phyloP scores from a whole-genome alignment of 148 eudicot genomes.

The Rhododendron kiyosumense region DNA sequence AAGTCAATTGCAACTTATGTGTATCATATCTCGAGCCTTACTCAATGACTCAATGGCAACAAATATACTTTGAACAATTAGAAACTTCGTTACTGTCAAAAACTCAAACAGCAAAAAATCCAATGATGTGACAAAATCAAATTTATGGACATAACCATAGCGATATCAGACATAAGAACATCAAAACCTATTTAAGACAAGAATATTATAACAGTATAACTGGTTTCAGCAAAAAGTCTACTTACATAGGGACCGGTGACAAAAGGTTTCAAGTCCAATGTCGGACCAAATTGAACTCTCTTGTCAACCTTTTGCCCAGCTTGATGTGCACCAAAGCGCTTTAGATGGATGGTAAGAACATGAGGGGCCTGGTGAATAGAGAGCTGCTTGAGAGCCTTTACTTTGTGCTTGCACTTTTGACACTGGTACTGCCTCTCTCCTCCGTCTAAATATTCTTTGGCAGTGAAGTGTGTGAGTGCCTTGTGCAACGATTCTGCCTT shows the following conservation, averaged over 20 bases:
- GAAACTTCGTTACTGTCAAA: background rate
- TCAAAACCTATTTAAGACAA: background rate
- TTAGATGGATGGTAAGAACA: slow-evolving; percentile 79
- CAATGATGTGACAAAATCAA: background rate
- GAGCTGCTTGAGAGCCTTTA: slow-evolving; percentile 82
- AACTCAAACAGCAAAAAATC: background rate
- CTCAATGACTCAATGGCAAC: background rate
- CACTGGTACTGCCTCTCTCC: slow-evolving; percentile 88
- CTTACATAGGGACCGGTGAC: slow-evolving; percentile 78
- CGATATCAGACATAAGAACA: background rate
- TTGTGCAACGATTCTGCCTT: slow-evolving; percentile 70
- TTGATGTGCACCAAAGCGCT: slow-evolving; percentile 70
- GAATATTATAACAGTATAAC: background rate
- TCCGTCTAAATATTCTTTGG: slow-evolving; percentile 79
- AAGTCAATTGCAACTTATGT: background rate
- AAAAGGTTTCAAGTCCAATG: slow-evolving; percentile 78
- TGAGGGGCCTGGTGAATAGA: slow-evolving; percentile 74
- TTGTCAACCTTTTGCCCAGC: slow-evolving; percentile 78
- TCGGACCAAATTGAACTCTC: slow-evolving; percentile 63
- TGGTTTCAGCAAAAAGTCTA: slow-evolving; percentile 4
- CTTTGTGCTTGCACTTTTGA: slow-evolving; percentile 85
- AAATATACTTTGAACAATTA: background rate
- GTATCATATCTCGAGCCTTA: background rate
- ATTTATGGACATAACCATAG: background rate
- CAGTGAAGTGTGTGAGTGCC: slow-evolving; percentile 76